Evolutionary conservation across 768 basidiomycete genomes (phyloP), one percentile per base, ranked within the genome.

Genomic region (Saitozyma sp.): DNA sequence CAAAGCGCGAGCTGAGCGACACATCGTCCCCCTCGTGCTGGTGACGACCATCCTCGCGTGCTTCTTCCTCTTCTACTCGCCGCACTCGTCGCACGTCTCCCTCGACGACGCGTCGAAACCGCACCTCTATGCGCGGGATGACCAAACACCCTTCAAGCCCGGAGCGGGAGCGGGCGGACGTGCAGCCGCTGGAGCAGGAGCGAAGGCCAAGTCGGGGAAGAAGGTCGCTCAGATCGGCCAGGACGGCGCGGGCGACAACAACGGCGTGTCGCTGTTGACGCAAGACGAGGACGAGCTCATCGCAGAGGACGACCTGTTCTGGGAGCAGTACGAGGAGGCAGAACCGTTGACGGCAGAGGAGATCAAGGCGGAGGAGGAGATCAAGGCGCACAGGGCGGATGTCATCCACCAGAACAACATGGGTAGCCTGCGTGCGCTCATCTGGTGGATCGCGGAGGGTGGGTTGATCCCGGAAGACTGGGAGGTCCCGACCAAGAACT

Each of bases 361-460:
- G 42, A 46, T 59, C 14, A 61, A 54, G 11, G 65, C 64, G 6
- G 63, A 65, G 40, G 62, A 61, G 17, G 68, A 72, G 46, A 20
- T 67, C 43, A 50, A 66, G 42, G 62, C 58, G 1, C 56, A 62
- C 40, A 55, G 60, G 17, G 55, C 50, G 13, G 75, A 74, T 41
- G 72, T 74, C 6, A 54, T 65, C 9, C 61, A 70, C 43, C 62
- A 69, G 10, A 68, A 74, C 51, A 60, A 62, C 16, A 41, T 57
- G 38, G 64, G 69, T n/a, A 68, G 68, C 29, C 59, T 77, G 42
- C 54, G 64, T 11, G 69, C 76, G 0, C 57, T 79, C 29, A 57
- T 71, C 1, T 76, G 75, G 70, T 79, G 73, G 68, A 52, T 79
- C 40, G 71, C 73, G 3, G 71, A 77, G 56, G 76, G 73, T 16